These are phyloP conservation scores for Gracilaria domingensis DNA, from an alignment of 23 red algal species.

Conservation along the genomic window DNA sequence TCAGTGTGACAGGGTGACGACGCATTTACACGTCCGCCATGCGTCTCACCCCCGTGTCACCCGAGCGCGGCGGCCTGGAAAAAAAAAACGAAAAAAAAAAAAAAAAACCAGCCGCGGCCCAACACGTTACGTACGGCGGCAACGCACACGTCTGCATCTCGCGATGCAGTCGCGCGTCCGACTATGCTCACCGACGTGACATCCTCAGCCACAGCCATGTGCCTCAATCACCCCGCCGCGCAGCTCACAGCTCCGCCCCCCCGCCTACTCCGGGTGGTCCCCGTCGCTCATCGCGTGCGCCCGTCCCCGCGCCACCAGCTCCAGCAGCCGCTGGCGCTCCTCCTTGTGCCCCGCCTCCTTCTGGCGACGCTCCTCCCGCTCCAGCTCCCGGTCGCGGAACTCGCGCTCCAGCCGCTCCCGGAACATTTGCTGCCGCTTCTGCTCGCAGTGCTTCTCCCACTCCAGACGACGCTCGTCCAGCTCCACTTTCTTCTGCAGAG, in stretches of 20 bases:
- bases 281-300: background rate
- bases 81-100: constrained; percentile 9
- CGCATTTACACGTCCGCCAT: too few relatives aligned
- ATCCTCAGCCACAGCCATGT: background rate
- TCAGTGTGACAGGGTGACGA: background rate
- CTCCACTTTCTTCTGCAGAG: constrained; percentile 26
- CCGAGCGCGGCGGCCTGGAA: background rate
- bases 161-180: background rate
- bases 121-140: background rate
- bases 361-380: constrained; percentile 10
- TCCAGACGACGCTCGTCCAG: constrained; percentile 43
- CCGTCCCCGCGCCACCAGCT: constrained; percentile 5
- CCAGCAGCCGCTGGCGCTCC: constrained; percentile 18
- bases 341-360: constrained; percentile 1
- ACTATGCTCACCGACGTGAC: background rate
- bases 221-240: background rate
- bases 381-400: background rate
- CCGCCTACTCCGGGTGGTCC: background rate
- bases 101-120: background rate
- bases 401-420: constrained; percentile 33
- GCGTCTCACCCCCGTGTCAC: background rate
- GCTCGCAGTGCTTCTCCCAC: constrained; percentile 49
- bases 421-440: constrained; percentile 27
- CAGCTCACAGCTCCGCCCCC: background rate
- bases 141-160: background rate